Conservation (phyloP, 1,284 basidiomycete species). For the Sparassis latifolia region DNA sequence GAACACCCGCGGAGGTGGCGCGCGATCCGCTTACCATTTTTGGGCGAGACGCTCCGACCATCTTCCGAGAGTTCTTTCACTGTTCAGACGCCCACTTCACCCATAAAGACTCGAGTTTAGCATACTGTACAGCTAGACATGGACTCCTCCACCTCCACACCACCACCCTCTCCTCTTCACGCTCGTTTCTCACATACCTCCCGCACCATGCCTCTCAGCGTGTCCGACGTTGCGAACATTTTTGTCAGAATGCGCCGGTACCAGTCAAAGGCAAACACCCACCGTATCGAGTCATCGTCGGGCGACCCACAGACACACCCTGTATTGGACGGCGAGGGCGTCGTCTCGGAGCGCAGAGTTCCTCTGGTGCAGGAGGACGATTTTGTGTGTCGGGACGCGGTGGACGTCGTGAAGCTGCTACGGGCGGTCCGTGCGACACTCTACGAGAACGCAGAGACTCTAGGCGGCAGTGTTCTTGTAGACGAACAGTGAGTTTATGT, state of each 20-base stretch:
- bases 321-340: slow-evolving; percentile 27
- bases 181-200: slow-evolving; percentile 18
- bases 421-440: slow-evolving; percentile 46
- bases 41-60: not conserved
- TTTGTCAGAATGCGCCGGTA: slow-evolving; percentile 43
- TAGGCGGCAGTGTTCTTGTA: slow-evolving; percentile 56
- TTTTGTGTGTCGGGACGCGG: slow-evolving; percentile 56
- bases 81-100: not conserved
- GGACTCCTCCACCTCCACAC: slow-evolving; percentile 12
- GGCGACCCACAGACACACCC: slow-evolving; percentile 51
- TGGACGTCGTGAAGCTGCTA: slow-evolving; percentile 53
- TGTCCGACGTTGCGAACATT: slow-evolving; percentile 41
- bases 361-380: slow-evolving; percentile 42
- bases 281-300: slow-evolving; percentile 40
- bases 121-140: not conserved
- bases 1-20: too few species aligned
- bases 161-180: slow-evolving; percentile 23
- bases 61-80: not conserved
- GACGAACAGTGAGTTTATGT: slow-evolving; percentile 55
- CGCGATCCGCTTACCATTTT: too few species aligned
- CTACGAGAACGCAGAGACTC: slow-evolving; percentile 42
- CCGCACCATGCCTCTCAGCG: slow-evolving; percentile 22
- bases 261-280: slow-evolving; percentile 13
- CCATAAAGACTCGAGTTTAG: not conserved
- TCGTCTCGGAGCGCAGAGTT: slow-evolving; percentile 30